Evolutionary conservation across 768 basidiomycete genomes (phyloP).

Genomic region (Strobilomyces dryophilus): DNA sequence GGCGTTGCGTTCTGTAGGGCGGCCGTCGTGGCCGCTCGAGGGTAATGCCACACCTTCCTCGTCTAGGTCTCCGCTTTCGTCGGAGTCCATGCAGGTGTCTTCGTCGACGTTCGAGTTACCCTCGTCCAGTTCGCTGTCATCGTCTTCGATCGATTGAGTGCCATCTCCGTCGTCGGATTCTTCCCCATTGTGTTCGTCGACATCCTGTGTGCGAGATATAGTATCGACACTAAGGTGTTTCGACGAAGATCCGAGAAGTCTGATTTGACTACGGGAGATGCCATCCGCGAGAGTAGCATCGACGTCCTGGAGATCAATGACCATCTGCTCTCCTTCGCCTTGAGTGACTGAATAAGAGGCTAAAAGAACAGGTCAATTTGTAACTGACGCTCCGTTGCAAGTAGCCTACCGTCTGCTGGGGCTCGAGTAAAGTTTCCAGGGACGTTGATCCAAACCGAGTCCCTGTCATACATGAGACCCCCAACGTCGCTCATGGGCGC

Average conservation of each 20-base stretch:
- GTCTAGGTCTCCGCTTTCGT: background rate
- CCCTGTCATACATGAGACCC: conserved; percentile 95
- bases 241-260: conserved; percentile 79
- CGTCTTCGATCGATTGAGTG: conserved; percentile 12
- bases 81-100: background rate
- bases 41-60: background rate
- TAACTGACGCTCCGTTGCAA: background rate
- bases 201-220: conserved; percentile 27
- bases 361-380: conserved; percentile 25
- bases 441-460: conserved; percentile 97
- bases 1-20: conserved; percentile 42
- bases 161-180: conserved; percentile 21
- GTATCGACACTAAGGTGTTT: conserved; percentile 52
- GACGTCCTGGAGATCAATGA: conserved; percentile 92
- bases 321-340: conserved; percentile 97
- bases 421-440: conserved; percentile 89
- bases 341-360: conserved; percentile 66
- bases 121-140: background rate
- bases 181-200: conserved; percentile 35
- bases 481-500: conserved; percentile 99
- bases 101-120: conserved; percentile 1
- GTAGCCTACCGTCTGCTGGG: conserved; percentile 53
- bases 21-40: conserved; percentile 40
- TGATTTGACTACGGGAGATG: conserved; percentile 76
- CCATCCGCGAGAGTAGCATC: conserved; percentile 76